phyloP scores from a whole-genome alignment of 768 basidiomycete species.

The Leccinum variicolor region DNA sequence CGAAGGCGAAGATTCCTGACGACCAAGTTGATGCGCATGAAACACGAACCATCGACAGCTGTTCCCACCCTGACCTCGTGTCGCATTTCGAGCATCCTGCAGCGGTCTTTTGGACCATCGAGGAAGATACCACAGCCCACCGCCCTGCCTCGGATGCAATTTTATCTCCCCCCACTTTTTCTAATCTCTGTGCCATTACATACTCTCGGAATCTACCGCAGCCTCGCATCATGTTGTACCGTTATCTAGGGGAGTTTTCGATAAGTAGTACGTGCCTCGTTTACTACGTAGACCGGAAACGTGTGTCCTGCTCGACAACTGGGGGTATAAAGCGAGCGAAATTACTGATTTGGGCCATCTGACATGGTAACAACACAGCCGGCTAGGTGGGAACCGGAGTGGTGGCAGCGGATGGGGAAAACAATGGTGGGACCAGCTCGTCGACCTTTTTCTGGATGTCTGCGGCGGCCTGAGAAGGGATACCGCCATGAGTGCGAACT shows the following conservation, averaged over 20 bases:
- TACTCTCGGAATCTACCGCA: constrained; percentile 23
- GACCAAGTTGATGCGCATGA: constrained; percentile 5
- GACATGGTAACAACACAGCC: not conserved
- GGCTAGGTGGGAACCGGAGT: constrained; percentile 26
- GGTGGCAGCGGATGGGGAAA: constrained; percentile 29
- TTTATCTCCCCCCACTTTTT: constrained; percentile 12
- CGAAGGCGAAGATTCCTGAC: constrained; percentile 42
- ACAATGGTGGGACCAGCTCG: constrained; percentile 51
- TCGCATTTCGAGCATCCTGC: constrained; percentile 17
- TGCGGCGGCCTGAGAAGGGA: constrained; percentile 50
- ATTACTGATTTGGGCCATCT: not conserved
- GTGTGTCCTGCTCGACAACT: constrained; percentile 5
- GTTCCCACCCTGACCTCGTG: constrained; percentile 9
- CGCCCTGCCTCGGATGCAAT: constrained; percentile 17
- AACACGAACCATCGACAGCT: constrained; percentile 11
- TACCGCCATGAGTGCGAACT: constrained; percentile 10
- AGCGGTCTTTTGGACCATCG: constrained; percentile 12
- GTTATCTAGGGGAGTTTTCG: constrained; percentile 26
- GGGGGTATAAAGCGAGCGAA: constrained; percentile 1
- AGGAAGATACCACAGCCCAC: constrained; percentile 23
- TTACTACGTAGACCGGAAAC: constrained; percentile 1
- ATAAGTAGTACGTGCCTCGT: constrained; percentile 16
- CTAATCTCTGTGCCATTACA: constrained; percentile 20
- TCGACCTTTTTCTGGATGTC: constrained; percentile 77
- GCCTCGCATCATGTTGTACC: constrained; percentile 26